Conservation (phyloP, 495 filamentous ascomycete genomes). For the Thermothielavioides terrestris region DNA sequence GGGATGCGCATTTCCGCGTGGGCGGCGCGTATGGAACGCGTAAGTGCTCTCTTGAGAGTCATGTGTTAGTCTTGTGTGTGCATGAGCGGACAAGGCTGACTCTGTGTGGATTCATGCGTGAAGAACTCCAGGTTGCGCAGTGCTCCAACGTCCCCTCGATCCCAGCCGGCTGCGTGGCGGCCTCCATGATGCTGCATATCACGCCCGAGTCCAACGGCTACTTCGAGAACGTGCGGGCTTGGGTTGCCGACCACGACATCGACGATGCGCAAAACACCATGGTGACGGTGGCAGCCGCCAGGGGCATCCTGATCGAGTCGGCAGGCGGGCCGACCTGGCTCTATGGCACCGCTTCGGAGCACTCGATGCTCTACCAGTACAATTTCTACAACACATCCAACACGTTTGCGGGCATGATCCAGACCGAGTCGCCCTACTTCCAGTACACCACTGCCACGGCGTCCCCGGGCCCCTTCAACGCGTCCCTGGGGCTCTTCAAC, state of each 20-base stretch:
- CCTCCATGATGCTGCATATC: neutral
- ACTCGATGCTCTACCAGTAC: neutral
- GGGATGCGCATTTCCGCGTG: too few species aligned
- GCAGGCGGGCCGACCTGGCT: neutral
- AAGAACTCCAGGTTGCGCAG: too few species aligned
- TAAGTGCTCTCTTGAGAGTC: too few species aligned
- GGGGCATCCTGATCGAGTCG: too few species aligned
- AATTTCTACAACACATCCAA: neutral
- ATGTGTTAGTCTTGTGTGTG: too few species aligned
- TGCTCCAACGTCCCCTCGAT: too few species aligned
- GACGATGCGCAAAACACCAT: neutral
- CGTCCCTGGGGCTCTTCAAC: too few species aligned
- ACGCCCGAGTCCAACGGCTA: neutral
- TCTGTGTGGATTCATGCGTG: too few species aligned
- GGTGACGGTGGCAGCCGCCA: neutral
- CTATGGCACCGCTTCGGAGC: neutral
- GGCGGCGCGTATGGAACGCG: too few species aligned
- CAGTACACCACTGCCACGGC: too few species aligned
- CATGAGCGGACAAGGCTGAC: too few species aligned
- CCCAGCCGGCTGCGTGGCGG: neutral
- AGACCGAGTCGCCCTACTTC: neutral
- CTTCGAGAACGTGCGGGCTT: neutral
- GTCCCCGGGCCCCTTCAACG: too few species aligned
- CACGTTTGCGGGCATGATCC: neutral
- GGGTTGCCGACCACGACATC: neutral